Evolutionary conservation across 139 green algal genomes (phyloP), one percentile per base, ranked within the genome.

Genomic region (Picochlorum costavermella): DNA sequence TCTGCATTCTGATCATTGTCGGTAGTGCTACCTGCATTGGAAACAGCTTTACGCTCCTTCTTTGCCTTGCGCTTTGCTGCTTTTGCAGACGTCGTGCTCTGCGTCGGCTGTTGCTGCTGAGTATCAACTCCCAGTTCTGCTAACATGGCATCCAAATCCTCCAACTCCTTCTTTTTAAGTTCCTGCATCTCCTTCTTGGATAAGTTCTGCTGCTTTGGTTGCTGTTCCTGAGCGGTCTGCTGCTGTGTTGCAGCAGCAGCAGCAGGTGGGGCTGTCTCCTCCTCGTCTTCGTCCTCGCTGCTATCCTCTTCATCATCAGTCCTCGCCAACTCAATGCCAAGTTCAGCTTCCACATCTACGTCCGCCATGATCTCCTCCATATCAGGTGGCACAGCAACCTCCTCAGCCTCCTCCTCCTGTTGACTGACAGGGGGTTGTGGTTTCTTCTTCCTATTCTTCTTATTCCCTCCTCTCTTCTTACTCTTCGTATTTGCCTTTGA

Each of bases 111-210:
- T 31, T 37, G 53, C 16, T 53, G 46, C 13, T 56, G n/a, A 37
- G 64, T 37, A 50, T 76, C 66, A 20, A 84, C 60, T n/a, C 77
- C 77, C 63, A 84, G 61, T 71, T 84, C 75, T 5, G 73, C 77
- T 55, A 84, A 67, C 67, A 71, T 63, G 2, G 63, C 64, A 46
- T 79, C 69, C 63, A 84, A 25, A 25, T 84, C 77, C 23, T 80
- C 71, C 61, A 83, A 56, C 58, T 84, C 75, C 63, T 80, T 77
- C 48, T 74, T 71, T 50, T 83, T 83, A 30, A 63, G 66, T 63
- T 84, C 77, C 67, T 83, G 67, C 62, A 48, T 6, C 13, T 69
- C 76, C 75, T 84, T 84, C 37, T 84, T 84, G 2, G 77, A 84
- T 4, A 84, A 62, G n/a, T 23, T 53, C 5, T 20, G 46, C 46